These are phyloP conservation scores for Ophiostoma piceae DNA, from an alignment of 2,329 filamentous ascomycete genomes.

Conservation along the genomic window DNA sequence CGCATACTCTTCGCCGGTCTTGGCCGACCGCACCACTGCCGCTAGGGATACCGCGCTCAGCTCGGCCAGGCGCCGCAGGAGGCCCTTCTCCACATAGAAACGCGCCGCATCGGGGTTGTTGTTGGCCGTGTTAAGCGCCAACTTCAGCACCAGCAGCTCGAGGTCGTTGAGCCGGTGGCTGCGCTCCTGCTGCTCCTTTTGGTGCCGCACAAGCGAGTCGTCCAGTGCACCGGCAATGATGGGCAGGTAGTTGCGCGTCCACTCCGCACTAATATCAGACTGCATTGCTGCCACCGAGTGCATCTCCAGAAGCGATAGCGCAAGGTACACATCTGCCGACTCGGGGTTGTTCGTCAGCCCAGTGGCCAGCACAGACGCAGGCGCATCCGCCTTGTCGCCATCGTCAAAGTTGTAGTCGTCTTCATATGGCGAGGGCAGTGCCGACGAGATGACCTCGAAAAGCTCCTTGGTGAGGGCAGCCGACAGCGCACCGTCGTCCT, in stretches of 20 bases:
- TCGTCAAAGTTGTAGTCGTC: constrained; percentile 24
- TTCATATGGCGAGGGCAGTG: constrained; percentile 31
- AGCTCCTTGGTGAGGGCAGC: constrained; percentile 45
- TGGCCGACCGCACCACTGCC: constrained; percentile 41
- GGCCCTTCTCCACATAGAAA: constrained; percentile 57
- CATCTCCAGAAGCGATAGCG: constrained; percentile 48
- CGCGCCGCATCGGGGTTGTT: constrained; percentile 65
- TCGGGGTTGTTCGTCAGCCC: constrained; percentile 34
- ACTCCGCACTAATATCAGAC: constrained; percentile 39
- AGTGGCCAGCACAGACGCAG: constrained; percentile 10
- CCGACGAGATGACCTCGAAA: constrained; percentile 42
- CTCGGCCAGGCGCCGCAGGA: constrained; percentile 46
- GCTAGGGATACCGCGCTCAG: constrained; percentile 50
- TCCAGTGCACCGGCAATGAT: constrained; percentile 47
- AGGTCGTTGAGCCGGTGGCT: constrained; percentile 35
- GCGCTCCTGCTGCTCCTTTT: constrained; percentile 29
- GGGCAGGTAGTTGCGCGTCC: constrained; percentile 48
- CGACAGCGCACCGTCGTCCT: constrained; percentile 44
- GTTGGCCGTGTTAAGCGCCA: constrained; percentile 83
- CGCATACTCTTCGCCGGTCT: constrained; percentile 46
- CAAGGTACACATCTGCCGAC: constrained; percentile 42
- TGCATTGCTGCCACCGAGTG: constrained; percentile 47
- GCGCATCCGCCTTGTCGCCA: constrained; percentile 20
- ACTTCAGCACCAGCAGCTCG: constrained; percentile 53
- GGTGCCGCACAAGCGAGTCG: constrained; percentile 31